phyloP scores from a whole-genome alignment of 345 rosid genomes.

The Aegle marmelos region DNA sequence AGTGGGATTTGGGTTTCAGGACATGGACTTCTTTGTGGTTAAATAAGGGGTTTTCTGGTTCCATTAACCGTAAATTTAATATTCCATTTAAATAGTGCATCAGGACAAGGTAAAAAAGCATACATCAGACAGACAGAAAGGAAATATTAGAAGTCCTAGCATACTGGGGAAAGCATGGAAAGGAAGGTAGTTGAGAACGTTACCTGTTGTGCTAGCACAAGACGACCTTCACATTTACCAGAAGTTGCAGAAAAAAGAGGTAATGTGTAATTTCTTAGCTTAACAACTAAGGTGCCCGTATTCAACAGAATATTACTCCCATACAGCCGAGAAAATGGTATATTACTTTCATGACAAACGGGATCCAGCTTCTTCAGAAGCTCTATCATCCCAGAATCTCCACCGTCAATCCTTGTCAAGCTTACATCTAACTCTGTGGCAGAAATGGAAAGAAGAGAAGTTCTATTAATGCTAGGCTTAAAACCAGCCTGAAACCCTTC shows the following conservation, averaged over 20 bases:
- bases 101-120: constrained; percentile 8
- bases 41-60: background rate
- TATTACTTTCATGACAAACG: constrained; percentile 54
- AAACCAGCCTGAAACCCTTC: constrained; percentile 93
- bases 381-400: constrained; percentile 86
- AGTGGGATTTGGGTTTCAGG: background rate
- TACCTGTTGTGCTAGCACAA: constrained; percentile 97
- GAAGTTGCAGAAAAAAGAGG: constrained; percentile 79
- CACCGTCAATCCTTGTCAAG: constrained; percentile 76
- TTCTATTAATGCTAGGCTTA: constrained; percentile 66
- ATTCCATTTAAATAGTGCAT: constrained; percentile 14
- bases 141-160: constrained; percentile 5
- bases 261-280: constrained; percentile 75
- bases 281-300: constrained; percentile 58
- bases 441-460: constrained; percentile 72
- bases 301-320: constrained; percentile 69
- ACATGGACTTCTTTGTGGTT: background rate
- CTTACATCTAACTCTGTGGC: constrained; percentile 86
- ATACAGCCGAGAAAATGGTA: constrained; percentile 92
- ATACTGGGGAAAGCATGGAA: constrained; percentile 9
- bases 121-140: background rate
- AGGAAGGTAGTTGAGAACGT: constrained; percentile 7
- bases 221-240: constrained; percentile 83
- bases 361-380: constrained; percentile 82
- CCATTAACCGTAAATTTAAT: background rate